Base-by-base conservation (phyloP, 1,139 yeast genomes). In the Lodderomyces pseudojiufengensis region DNA sequence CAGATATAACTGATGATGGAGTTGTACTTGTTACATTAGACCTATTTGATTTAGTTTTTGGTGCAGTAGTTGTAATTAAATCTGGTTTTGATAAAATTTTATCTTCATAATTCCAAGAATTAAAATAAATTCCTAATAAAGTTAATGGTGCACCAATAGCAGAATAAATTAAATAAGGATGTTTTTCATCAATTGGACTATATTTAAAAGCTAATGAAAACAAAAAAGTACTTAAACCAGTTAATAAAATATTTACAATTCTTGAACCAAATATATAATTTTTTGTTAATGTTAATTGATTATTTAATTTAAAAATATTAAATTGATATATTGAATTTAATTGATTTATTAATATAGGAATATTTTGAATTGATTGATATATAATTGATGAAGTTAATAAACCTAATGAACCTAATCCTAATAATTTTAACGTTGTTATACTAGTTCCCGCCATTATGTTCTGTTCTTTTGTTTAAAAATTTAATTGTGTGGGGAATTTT, bases 91-190 rank as follows among this genome's bases (percentile, higher is more conserved):
- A 34, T 21, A 46, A 41, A 15, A 60, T 42, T 29, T 47, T 47
- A 13, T 42, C 39, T 31, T 55, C 59, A 32, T 41, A 38, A 9
- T 29, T 29, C 32, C 39, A 50, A 9, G 50, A 40, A 11, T 47
- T 45, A 35, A 48, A 59, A 32, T 52, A 51, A 39, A 63, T 54
- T 36, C 55, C 54, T 3, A 51, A 47, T 25, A 61, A 44, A 7
- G 68, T 57, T 23, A 59, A 33, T 5, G 77, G 75, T 24, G 70
- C 69, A 12, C 76, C 73, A 15, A 73, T 36, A n/a, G 77, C 72
- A n/a, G 79, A 63, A 48, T 76, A 76, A 25, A 76, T 49, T 49
- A 76, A 66, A 49, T 76, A 76, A 6, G 81, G 81, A 54, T 76
- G 82, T 48, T 69, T 69, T 29, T 67, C 79, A 35, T 60, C 51